Conservation (phyloP, 345 rosid species). For the Bruguiera sexangula region DNA sequence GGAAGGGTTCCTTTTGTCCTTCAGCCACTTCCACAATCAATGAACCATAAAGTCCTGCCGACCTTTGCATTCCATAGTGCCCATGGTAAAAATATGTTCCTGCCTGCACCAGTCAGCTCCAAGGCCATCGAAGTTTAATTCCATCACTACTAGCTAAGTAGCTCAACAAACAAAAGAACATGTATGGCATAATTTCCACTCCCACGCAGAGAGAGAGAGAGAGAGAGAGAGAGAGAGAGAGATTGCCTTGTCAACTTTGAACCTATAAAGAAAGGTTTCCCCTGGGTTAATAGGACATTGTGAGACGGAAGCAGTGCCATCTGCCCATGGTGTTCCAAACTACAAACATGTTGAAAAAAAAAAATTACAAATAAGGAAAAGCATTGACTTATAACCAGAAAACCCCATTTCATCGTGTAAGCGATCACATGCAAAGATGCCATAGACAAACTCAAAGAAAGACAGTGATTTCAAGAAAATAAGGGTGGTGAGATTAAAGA, state of each 20-base stretch:
- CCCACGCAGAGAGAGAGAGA: too few relatives aligned
- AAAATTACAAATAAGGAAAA: not conserved
- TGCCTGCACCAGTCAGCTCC: conserved; percentile 34
- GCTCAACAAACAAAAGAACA: not conserved
- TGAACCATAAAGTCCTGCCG: conserved; percentile 71
- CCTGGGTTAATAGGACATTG: conserved; percentile 79
- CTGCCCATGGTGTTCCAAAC: conserved; percentile 87
- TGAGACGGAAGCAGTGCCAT: conserved; percentile 77
- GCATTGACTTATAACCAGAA: too few relatives aligned
- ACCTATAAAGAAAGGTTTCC: conserved; percentile 70
- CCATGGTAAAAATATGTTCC: conserved; percentile 90
- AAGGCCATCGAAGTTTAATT: too few relatives aligned
- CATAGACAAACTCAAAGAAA: too few relatives aligned
- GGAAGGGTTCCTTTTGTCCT: conserved; percentile 55
- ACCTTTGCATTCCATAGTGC: conserved; percentile 85
- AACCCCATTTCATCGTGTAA: not conserved
- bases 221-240: not conserved
- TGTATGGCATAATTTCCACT: too few relatives aligned
- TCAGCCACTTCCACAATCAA: conserved; percentile 53
- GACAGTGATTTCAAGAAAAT: too few relatives aligned
- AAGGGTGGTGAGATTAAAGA: not conserved
- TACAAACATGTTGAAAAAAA: conserved; percentile 11
- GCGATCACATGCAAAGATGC: not conserved
- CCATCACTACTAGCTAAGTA: not conserved
- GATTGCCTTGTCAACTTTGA: conserved; percentile 62